A percentile compares a stretch with the other conserved stretches of the same genome.
phyloP scores from a whole-genome alignment of 2,329 filamentous ascomycete species.

The Arthrobotrys entomopaga region DNA sequence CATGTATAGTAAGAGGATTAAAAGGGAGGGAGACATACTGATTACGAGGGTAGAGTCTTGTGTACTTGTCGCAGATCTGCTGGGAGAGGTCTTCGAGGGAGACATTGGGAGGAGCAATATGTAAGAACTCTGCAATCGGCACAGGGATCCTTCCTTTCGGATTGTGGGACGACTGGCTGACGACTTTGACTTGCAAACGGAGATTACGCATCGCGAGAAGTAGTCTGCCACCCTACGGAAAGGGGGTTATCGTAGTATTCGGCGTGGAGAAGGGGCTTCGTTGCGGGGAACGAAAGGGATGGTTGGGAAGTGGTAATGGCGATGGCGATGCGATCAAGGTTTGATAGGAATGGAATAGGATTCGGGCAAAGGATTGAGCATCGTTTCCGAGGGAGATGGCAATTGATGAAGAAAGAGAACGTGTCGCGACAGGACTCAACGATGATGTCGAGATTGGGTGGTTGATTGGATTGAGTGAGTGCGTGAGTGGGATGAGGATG shows the following conservation, averaged over 20 bases:
- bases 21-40: slow-evolving; percentile 48
- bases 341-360: slow-evolving; percentile 2
- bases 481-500: neutral
- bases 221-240: slow-evolving; percentile 4
- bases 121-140: slow-evolving; percentile 56
- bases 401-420: slow-evolving; percentile 4
- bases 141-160: slow-evolving; percentile 41
- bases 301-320: neutral
- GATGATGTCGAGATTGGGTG: neutral
- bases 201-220: slow-evolving; percentile 53
- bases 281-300: neutral
- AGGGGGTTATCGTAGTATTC: neutral
- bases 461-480: neutral
- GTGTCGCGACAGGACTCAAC: slow-evolving; percentile 7
- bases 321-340: slow-evolving; percentile 19
- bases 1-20: neutral
- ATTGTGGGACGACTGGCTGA: slow-evolving; percentile 45
- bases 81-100: slow-evolving; percentile 56
- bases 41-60: slow-evolving; percentile 57
- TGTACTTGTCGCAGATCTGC: slow-evolving; percentile 56
- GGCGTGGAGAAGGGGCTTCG: neutral
- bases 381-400: slow-evolving; percentile 5
- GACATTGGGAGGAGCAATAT: slow-evolving; percentile 55
- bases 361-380: slow-evolving; percentile 5
- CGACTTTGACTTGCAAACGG: slow-evolving; percentile 56